Evolutionary conservation across 2,329 filamentous ascomycete species (phyloP), one percentile per base, ranked within the genome.

Genomic region (Apiospora marii): DNA sequence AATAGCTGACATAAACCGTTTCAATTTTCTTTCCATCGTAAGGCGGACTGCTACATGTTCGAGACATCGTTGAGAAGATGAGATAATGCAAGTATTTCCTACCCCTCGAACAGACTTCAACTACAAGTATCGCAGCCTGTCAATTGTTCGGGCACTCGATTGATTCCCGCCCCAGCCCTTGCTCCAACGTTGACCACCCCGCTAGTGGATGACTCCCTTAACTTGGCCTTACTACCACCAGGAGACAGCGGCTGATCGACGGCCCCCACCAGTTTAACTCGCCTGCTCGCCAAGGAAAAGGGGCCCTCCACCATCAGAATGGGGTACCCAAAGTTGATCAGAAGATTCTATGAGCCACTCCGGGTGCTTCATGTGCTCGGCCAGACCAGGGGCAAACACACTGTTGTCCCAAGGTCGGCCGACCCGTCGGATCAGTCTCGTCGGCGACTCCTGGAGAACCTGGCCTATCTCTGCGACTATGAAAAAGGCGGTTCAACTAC

Each of bases 381-480:
- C 1, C 73, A 76, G 27, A 80, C 79, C n/a, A 77, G 81, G 71
- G 82, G 81, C 67, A 74, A 75, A 12, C 78, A 80, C 46, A 75
- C 49, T 1, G 41, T 74, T 2, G 53, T 48, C 2, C 71, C 58
- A 0, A 58, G 51, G 1, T 53, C 70, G 24, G 53, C 72, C 37
- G 70, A 34, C 44, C 73, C 69, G 34, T 34, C 22, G 10, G 58
- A 73, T 72, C 71, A 71, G 16, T 51, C 72, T 72, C 73, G 75
- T 34, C 74, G 75, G 4, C 75, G 80, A 1, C 83, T 87, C 37
- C 77, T 85, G 0, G 78, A 81, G 4, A 82, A 83, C 41, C 75
- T 88, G 1, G 80, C 84, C 12, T 86, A 83, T 74, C 74, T 88
- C 8, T 87, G 85, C 73, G 86, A 87, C 71, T 82, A 82, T 68